Evolutionary conservation across 306 rosid species (phyloP).

Genomic region (Malus sieversii): DNA sequence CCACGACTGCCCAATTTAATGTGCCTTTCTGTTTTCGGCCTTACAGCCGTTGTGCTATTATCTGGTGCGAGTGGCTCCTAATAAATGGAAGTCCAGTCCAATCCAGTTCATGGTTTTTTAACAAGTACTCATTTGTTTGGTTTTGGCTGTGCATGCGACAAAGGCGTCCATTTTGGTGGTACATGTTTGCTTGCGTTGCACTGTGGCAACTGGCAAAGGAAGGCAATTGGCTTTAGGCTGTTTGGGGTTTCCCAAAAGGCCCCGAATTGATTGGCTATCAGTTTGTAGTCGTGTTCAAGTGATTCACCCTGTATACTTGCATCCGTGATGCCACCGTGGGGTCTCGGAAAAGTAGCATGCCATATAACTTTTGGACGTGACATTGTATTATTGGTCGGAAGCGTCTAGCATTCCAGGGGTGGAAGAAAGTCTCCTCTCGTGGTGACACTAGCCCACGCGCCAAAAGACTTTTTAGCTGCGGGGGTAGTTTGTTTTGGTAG

Average conservation of each 20-base stretch:
- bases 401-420: background rate
- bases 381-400: background rate
- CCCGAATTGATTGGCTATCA: background rate
- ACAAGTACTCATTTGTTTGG: background rate
- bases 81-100: background rate
- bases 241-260: background rate
- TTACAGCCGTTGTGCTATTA: background rate
- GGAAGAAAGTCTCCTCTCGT: background rate
- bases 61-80: conserved; percentile 34
- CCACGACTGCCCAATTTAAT: conserved; percentile 60
- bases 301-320: background rate
- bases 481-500: too few species aligned
- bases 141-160: background rate
- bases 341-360: background rate
- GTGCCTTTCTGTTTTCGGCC: background rate
- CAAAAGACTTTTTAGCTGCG: too few species aligned
- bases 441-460: background rate
- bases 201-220: background rate
- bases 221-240: conserved; percentile 1
- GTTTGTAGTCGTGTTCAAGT: background rate
- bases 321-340: background rate
- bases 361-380: background rate
- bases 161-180: background rate
- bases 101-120: background rate
- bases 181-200: background rate